Conservation (phyloP, 1,284 basidiomycete species). For the Apiotrichum siamense region DNA sequence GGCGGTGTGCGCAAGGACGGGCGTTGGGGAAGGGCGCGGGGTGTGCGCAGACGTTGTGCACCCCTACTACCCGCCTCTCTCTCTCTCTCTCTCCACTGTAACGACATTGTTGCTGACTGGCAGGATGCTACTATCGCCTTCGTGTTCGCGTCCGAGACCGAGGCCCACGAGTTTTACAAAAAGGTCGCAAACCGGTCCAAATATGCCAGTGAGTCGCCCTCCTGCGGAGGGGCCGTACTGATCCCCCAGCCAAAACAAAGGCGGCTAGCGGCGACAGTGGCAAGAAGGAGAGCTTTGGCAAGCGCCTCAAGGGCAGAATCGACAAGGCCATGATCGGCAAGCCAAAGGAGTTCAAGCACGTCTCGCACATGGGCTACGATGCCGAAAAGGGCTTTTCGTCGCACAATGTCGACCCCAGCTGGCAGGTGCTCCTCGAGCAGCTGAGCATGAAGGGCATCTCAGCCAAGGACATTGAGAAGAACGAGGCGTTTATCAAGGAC, state of each 20-base stretch:
- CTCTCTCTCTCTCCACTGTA: background rate
- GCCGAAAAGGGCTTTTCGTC: slow-evolving; percentile 78
- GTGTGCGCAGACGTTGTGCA: no score
- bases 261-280: slow-evolving; percentile 12
- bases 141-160: slow-evolving; percentile 80
- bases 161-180: slow-evolving; percentile 83
- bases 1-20: background rate
- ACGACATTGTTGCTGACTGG: no score
- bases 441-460: slow-evolving; percentile 68
- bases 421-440: slow-evolving; percentile 70
- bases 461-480: slow-evolving; percentile 58
- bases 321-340: slow-evolving; percentile 87
- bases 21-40: background rate
- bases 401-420: slow-evolving; percentile 84
- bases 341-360: slow-evolving; percentile 76
- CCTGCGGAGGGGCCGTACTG: background rate
- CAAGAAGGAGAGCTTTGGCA: slow-evolving; percentile 43
- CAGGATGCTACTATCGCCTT: slow-evolving; percentile 60
- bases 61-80: no score
- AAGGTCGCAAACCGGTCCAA: slow-evolving; percentile 69
- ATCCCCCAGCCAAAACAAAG: slow-evolving; percentile 35
- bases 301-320: slow-evolving; percentile 65
- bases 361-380: slow-evolving; percentile 94
- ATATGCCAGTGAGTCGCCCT: slow-evolving; percentile 52
- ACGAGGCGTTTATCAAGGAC: slow-evolving; percentile 84